Evolutionary conservation across 2,329 filamentous ascomycete species (phyloP), one percentile per base, ranked within the genome.

Genomic region (Mycosphaerella sp.): DNA sequence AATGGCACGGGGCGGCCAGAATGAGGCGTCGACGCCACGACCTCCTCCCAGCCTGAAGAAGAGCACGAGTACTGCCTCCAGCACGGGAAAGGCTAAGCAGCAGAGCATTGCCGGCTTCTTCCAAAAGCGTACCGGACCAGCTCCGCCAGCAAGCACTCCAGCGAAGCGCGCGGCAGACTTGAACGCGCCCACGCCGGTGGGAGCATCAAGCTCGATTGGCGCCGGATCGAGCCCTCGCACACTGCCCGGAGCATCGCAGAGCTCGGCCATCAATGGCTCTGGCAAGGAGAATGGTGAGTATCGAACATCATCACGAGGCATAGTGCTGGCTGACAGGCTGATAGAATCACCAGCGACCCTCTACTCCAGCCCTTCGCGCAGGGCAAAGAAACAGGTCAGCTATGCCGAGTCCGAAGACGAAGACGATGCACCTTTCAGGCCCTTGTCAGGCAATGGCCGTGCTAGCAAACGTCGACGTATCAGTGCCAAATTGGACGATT

Each of bases 381-480:
- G 90, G 78, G 77, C 76, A 10, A 84, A 81, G 69, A 85, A 83
- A 64, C 70, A 76, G 44, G 79, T 93, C 61, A 93, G 80, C 68
- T 97, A 97, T 69, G 85, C 86, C 59, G 91, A 96, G 66, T 90
- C 88, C 1, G 89, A 88, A 54, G 79, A 80, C 14, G 86, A 89
- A 10, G 86, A 89, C 47, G 85, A 91, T 21, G 83, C 84, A 43
- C 81, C 87, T 0, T 86, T 91, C 66, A 73, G 74, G 48, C 78
- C 80, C 6, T 72, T 74, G n/a, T 73, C 76, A 9, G 70, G 71
- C 42, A 71, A 73, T 48, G 69, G 73, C 32, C 72, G 76, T 52
- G 67, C 74, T 54, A 67, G 73, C 0, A 86, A 87, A 59, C 74
- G 81, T 44, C 77, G 80, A 56, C 80, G 82, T 32, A 76, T 87